phyloP scores from a whole-genome alignment of 768 basidiomycete genomes.

The Suillus sp. region DNA sequence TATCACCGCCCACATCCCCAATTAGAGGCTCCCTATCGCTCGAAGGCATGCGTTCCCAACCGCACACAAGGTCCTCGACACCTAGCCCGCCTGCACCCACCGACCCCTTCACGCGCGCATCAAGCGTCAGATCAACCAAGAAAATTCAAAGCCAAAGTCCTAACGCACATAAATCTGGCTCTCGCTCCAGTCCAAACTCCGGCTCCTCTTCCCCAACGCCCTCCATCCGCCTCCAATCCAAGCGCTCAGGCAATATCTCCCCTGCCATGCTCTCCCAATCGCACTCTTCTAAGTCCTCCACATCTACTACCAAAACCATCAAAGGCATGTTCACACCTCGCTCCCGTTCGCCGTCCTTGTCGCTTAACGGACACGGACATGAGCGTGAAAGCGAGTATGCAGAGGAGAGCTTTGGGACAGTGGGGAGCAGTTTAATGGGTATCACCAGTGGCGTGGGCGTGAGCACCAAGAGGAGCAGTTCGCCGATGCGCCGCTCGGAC shows the following conservation, averaged over 20 bases:
- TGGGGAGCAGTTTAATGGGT: constrained; percentile 48
- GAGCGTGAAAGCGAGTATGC: constrained; percentile 27
- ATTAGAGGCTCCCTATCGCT: constrained; percentile 20
- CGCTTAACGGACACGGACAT: constrained; percentile 22
- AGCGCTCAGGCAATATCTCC: neutral
- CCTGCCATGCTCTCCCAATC: neutral
- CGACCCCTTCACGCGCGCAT: constrained; percentile 36
- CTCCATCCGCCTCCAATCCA: neutral
- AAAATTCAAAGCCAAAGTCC: neutral
- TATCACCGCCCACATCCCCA: constrained; percentile 26
- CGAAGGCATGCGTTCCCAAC: constrained; percentile 25
- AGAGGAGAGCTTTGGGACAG: constrained; percentile 61
- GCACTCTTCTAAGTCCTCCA: constrained; percentile 3
- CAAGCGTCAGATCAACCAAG: neutral
- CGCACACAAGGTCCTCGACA: constrained; percentile 31
- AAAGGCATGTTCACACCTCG: constrained; percentile 60
- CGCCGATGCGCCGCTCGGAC: constrained; percentile 2
- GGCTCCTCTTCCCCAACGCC: neutral
- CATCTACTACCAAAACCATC: constrained; percentile 52
- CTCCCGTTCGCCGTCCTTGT: constrained; percentile 51
- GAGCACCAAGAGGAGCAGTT: neutral
- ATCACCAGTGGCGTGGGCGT: neutral
- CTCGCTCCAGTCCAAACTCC: neutral
- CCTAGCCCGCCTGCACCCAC: constrained; percentile 40
- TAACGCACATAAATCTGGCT: neutral